Base-by-base conservation (phyloP, 2,329 filamentous ascomycete genomes). In the Cordyceps cicadae region DNA sequence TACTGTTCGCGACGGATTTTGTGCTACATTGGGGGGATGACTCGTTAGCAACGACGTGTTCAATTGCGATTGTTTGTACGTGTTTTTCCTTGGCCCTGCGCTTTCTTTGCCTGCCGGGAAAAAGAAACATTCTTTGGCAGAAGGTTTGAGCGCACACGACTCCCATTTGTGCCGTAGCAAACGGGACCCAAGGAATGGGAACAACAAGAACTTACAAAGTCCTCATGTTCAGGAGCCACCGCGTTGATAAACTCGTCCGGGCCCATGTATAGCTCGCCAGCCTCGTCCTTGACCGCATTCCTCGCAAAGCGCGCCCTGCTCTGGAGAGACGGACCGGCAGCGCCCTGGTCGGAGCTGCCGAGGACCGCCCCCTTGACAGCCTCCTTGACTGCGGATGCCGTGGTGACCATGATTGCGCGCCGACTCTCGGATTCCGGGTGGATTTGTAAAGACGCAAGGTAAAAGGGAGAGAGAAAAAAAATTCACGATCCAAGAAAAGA, bases 1-100 rank as follows among this genome's bases (percentile, higher is more conserved):
- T 97, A 99, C 74, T 97, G 94, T 68, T 96, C 89, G 67, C 93
- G 87, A 77, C 92, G 90, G 79, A 99, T 97, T 76, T 99, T 99
- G 81, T 96, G 92, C 93, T 97, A 71, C 66, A 65, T 50, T n/a
- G 45, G 48, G 50, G 29, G 21, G 29, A 29, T 15, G 37, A 1
- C 9, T 5, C n/a, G 52, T 54, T 54, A 54, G 52, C 52, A 41
- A 54, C 39, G 14, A 34, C 48, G 43, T 64, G 64, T 68, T 59
- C 65, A 60, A 62, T 26, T 17, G 26, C 29, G 15, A 3, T 8
- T 15, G 14, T n/a, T 46, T 46, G 43, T 8, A 19, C 17, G 19
- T 5, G 14, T 49, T 17, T 49, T 24, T 49, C n/a, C 26, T 41
- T 43, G 19, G 53, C 46, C 15, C 8, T 11, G 49, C 29, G 29